These are phyloP conservation scores for Chlorociboria aeruginascens DNA, from an alignment of 495 filamentous ascomycete genomes.

Conservation along the genomic window DNA sequence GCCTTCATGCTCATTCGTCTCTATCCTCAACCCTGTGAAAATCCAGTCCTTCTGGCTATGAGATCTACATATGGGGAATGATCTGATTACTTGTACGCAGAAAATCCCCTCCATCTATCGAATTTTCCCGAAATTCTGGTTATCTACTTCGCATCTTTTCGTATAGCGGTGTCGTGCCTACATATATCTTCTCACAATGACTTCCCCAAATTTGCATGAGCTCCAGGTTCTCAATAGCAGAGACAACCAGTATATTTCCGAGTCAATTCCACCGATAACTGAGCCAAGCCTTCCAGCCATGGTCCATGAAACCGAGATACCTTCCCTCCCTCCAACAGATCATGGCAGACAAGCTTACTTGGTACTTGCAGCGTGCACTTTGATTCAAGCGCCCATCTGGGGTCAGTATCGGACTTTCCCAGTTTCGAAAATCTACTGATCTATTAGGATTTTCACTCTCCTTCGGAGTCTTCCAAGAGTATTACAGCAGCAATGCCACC, in stretches of 20 bases:
- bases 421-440: background rate
- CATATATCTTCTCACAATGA: background rate
- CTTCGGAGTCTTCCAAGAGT: conserved; percentile 38
- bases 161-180: too few relatives aligned
- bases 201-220: background rate
- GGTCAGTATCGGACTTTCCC: conserved; percentile 24
- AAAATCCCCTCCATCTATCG: too few relatives aligned
- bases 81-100: background rate
- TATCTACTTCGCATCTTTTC: too few relatives aligned
- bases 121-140: too few relatives aligned
- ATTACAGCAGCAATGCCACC: conserved; percentile 24
- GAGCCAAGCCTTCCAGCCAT: background rate
- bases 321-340: conserved; percentile 36
- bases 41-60: background rate
- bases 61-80: background rate
- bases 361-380: conserved; percentile 41
- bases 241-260: too few relatives aligned
- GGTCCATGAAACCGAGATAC: conserved; percentile 1
- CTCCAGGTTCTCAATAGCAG: background rate
- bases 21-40: background rate
- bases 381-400: conserved; percentile 48
- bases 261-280: too few relatives aligned
- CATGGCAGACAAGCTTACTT: conserved; percentile 44
- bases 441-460: conserved; percentile 35
- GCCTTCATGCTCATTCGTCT: conserved; percentile 1